Percentiles rank a stretch among this genome's conserved stretches.
Evolutionary conservation across 129 eudicot species (phyloP).

Genomic region (Tagetes patula): DNA sequence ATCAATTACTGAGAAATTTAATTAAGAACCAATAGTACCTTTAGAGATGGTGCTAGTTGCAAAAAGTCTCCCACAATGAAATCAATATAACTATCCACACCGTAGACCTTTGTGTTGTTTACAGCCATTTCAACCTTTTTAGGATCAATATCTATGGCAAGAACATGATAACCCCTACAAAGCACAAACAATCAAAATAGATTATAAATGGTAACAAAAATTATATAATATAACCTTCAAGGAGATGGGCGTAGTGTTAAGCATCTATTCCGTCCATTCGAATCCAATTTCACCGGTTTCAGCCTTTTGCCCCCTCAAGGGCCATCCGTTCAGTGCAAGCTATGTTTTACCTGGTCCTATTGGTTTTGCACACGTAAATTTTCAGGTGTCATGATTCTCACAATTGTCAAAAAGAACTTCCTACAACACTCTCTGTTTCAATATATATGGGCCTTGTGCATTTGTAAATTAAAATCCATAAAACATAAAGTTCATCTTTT

Average conservation of each 20-base stretch:
- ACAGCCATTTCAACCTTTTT: slow-evolving; percentile 58
- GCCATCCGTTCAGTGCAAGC: neutral
- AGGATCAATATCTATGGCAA: slow-evolving; percentile 77
- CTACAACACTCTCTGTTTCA: neutral
- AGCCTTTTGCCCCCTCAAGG: neutral
- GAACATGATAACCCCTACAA: slow-evolving; percentile 68
- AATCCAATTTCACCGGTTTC: neutral
- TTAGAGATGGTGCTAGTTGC: slow-evolving; percentile 64
- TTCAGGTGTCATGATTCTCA: neutral
- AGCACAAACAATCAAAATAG: neutral
- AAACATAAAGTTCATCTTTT: slow-evolving; percentile 6
- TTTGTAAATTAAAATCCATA: slow-evolving; percentile 18
- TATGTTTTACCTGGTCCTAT: neutral
- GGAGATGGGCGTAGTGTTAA: neutral
- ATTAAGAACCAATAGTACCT: slow-evolving; percentile 42
- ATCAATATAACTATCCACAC: slow-evolving; percentile 65
- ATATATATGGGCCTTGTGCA: neutral
- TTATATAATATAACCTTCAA: neutral
- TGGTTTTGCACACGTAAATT: neutral
- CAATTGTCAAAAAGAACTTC: neutral
- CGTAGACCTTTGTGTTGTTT: slow-evolving; percentile 68
- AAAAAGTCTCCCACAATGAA: slow-evolving; percentile 79
- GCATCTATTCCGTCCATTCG: neutral
- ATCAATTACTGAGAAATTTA: neutral
- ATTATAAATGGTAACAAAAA: slow-evolving; percentile 4